Evolutionary conservation across 2,329 filamentous ascomycete genomes (phyloP).

Genomic region (Dothideomycetes sp.): DNA sequence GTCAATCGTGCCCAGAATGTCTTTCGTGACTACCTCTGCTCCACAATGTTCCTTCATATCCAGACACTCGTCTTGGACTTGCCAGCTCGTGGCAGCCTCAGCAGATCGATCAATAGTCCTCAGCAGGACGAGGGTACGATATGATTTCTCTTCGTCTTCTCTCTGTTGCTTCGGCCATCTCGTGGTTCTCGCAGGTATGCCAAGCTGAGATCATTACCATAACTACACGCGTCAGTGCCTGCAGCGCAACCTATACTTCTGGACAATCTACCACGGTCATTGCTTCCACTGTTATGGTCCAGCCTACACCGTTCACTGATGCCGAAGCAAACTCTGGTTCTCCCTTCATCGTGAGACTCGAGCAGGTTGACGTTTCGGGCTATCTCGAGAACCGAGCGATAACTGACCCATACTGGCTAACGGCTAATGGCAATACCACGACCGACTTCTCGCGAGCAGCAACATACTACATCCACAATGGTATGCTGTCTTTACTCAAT

Average conservation of each 20-base stretch:
- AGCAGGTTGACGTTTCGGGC: slow-evolving; percentile 18
- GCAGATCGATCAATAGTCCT: slow-evolving; percentile 1
- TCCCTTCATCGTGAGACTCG: slow-evolving; percentile 24
- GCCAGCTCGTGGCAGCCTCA: slow-evolving; percentile 1
- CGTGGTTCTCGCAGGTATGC: slow-evolving; percentile 3
- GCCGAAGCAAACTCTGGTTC: slow-evolving; percentile 23
- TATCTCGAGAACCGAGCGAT: slow-evolving; percentile 5
- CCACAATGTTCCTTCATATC: neutral
- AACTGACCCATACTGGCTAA: slow-evolving; percentile 20
- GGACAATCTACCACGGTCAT: slow-evolving; percentile 17
- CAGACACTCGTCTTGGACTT: slow-evolving; percentile 3
- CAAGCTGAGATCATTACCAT: slow-evolving; percentile 14
- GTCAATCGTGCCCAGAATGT: slow-evolving; percentile 1
- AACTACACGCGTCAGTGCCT: slow-evolving; percentile 14
- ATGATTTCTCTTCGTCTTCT: slow-evolving; percentile 2
- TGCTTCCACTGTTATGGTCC: slow-evolving; percentile 23
- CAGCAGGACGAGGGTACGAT: slow-evolving; percentile 1
- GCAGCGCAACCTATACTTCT: slow-evolving; percentile 10
- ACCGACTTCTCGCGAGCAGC: slow-evolving; percentile 22
- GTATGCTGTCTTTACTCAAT: slow-evolving; percentile 18
- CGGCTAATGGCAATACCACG: slow-evolving; percentile 26
- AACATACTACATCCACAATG: slow-evolving; percentile 23
- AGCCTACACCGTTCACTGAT: slow-evolving; percentile 22
- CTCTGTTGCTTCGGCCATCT: slow-evolving; percentile 4
- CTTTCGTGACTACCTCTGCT: slow-evolving; percentile 3